phyloP scores from a whole-genome alignment of 2,329 filamentous ascomycete species.

The Sordariomycetes sp. region DNA sequence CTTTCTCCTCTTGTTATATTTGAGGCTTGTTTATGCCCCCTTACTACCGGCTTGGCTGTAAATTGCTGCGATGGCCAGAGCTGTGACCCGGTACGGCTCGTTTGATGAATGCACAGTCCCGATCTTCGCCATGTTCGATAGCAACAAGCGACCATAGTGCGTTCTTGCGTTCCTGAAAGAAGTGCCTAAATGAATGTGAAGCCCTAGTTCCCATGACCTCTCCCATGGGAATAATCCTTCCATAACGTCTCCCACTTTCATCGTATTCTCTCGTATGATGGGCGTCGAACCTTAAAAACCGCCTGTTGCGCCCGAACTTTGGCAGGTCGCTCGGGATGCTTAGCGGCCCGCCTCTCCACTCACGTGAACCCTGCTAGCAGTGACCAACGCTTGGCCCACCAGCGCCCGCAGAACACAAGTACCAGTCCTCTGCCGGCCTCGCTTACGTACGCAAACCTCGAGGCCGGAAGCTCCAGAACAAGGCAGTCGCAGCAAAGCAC shows the following conservation, averaged over 20 bases:
- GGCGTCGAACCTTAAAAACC: too few species aligned
- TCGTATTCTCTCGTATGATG: neutral
- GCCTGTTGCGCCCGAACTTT: too few species aligned
- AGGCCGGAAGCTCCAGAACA: neutral
- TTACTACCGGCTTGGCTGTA: too few species aligned
- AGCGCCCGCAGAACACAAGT: neutral
- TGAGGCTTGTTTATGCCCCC: too few species aligned
- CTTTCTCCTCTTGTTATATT: neutral
- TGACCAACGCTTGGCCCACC: neutral
- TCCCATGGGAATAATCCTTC: neutral
- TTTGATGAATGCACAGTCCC: neutral
- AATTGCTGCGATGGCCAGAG: too few species aligned
- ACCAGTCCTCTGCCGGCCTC: neutral
- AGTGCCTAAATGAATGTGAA: neutral
- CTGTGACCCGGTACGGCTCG: neutral
- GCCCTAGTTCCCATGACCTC: neutral
- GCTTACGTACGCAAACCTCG: conserved; percentile 1
- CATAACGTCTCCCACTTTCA: neutral
- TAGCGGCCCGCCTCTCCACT: neutral
- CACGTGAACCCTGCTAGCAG: neutral
- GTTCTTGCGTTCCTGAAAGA: neutral
- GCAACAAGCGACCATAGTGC: neutral
- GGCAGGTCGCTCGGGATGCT: neutral
- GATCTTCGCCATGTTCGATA: neutral
- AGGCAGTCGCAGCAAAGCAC: neutral